phyloP scores from a whole-genome alignment of 2,329 filamentous ascomycete species.

The Botrytis aclada region DNA sequence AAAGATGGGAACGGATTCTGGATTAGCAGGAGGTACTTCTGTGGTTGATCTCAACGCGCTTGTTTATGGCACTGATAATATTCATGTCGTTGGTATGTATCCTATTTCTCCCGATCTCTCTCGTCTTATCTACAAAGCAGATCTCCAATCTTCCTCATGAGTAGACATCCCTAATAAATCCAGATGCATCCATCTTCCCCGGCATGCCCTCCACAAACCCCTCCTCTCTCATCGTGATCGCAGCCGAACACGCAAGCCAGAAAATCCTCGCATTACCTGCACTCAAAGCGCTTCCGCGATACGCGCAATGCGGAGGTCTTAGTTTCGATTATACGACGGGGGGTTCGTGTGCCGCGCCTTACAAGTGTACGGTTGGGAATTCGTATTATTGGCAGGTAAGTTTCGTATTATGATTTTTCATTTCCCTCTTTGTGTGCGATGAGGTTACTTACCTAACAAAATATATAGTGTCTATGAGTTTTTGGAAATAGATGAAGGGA shows the following conservation, averaged over 20 bases:
- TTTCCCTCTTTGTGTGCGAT: no score
- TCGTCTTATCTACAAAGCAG: slow-evolving; percentile 40
- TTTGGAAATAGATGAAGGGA: neutral
- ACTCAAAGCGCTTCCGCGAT: slow-evolving; percentile 19
- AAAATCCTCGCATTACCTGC: slow-evolving; percentile 33
- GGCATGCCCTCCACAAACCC: slow-evolving; percentile 69
- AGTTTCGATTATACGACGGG: slow-evolving; percentile 21
- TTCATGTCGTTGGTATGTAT: slow-evolving; percentile 55
- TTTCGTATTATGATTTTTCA: neutral
- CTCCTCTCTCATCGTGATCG: slow-evolving; percentile 61
- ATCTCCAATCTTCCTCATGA: no score
- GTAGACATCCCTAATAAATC: neutral
- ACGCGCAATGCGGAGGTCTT: slow-evolving; percentile 31
- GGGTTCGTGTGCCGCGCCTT: slow-evolving; percentile 21
- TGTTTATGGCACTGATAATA: slow-evolving; percentile 65
- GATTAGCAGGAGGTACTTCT: slow-evolving; percentile 48
- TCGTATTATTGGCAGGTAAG: slow-evolving; percentile 27
- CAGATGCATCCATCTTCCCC: slow-evolving; percentile 54
- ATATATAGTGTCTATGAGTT: neutral
- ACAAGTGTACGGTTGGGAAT: slow-evolving; percentile 26
- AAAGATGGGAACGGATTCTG: slow-evolving; percentile 55
- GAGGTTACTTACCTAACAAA: neutral
- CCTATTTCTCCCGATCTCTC: neutral
- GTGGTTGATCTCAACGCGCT: slow-evolving; percentile 63
- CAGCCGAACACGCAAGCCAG: slow-evolving; percentile 49